These are phyloP conservation scores for Suhomyces emberorum DNA, from an alignment of 805 yeast genomes.

Conservation along the genomic window DNA sequence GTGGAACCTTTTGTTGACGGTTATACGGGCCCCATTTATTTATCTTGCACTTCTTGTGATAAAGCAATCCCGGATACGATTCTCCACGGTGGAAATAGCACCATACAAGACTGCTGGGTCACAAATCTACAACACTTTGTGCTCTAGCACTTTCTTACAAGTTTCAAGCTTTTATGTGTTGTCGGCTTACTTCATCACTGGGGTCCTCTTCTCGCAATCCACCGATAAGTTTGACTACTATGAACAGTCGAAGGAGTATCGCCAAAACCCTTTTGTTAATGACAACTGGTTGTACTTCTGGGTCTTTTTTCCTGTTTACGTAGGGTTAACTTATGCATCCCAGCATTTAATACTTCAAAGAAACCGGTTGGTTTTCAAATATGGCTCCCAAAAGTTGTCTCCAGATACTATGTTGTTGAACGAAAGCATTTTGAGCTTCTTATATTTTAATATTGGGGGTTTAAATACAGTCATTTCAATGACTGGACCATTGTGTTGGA, in stretches of 20 bases:
- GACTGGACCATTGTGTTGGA: constrained; percentile 38
- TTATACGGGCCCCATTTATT: constrained; percentile 29
- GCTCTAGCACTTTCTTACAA: constrained; percentile 16
- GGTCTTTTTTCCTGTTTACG: constrained; percentile 36
- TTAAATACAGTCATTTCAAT: constrained; percentile 27
- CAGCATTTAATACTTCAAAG: constrained; percentile 54
- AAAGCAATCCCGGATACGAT: constrained; percentile 21
- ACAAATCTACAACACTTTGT: constrained; percentile 24
- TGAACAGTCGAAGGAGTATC: constrained; percentile 37
- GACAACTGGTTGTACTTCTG: constrained; percentile 49
- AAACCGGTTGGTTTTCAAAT: constrained; percentile 49
- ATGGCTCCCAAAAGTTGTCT: constrained; percentile 37
- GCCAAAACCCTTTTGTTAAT: constrained; percentile 34
- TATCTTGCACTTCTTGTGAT: constrained; percentile 26
- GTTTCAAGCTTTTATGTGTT: constrained; percentile 18
- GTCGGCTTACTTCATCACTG: constrained; percentile 22
- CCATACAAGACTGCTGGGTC: constrained; percentile 30
- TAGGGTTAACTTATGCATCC: constrained; percentile 45
- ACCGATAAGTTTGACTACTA: constrained; percentile 26
- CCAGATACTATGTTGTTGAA: constrained; percentile 35
- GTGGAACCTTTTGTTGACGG: constrained; percentile 27
- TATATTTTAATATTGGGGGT: constrained; percentile 38
- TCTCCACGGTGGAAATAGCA: constrained; percentile 31
- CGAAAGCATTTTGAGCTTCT: constrained; percentile 21
- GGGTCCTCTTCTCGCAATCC: constrained; percentile 25